Conservation (phyloP, 192 early-diverging fungal genomes). For the Gryganskiella cystojenkinii region DNA sequence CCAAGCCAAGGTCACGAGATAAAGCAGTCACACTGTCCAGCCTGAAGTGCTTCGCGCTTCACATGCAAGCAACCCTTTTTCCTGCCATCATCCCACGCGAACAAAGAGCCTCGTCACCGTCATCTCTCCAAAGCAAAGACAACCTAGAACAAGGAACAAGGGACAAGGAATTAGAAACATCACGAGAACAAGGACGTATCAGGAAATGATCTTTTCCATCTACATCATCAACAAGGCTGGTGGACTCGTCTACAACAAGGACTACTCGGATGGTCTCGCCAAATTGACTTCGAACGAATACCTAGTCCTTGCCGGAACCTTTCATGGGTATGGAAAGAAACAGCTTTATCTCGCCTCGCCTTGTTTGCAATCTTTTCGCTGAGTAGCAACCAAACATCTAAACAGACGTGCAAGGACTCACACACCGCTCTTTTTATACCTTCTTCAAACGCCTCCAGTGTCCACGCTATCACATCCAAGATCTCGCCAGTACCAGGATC, state of each 20-base stretch:
- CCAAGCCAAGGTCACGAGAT: no score
- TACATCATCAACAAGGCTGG: constrained; percentile 94
- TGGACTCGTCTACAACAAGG: constrained; percentile 93
- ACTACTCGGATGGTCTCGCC: constrained; percentile 84
- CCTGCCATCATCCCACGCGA: no score
- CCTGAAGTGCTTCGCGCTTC: no score
- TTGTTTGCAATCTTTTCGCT: no score
- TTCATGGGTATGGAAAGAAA: constrained; percentile 82
- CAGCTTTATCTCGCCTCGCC: no score
- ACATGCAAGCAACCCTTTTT: no score
- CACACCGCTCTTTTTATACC: not conserved
- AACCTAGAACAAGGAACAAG: not conserved
- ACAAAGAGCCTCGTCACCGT: no score
- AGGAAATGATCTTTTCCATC: constrained; percentile 85
- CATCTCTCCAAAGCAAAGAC: no score
- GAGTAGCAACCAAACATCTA: no score
- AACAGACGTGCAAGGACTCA: no score
- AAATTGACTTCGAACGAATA: constrained; percentile 96
- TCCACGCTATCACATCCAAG: constrained; percentile 95
- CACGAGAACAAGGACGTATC: no score
- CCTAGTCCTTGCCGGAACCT: constrained; percentile 96
- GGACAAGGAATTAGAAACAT: not conserved
- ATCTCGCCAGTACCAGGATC: constrained; percentile 88
- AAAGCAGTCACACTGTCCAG: no score
- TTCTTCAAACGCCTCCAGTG: constrained; percentile 57